These are phyloP conservation scores for Pseudopyrenochaeta lycopersici DNA, from an alignment of 2,329 filamentous ascomycete species.

Conservation along the genomic window DNA sequence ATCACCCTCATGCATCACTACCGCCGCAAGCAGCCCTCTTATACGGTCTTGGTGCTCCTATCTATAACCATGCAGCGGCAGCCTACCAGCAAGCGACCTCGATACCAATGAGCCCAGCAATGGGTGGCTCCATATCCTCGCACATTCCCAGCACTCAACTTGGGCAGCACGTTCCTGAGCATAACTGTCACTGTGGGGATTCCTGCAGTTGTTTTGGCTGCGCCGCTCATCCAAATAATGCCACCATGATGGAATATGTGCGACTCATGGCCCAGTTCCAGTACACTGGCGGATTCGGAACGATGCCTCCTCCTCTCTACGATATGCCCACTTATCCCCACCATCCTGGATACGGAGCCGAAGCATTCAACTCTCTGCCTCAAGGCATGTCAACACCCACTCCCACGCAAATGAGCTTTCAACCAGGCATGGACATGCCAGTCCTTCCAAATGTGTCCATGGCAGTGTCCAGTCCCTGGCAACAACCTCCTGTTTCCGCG, in stretches of 20 bases:
- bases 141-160: conserved; percentile 39
- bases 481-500: conserved; percentile 23
- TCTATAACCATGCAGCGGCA: conserved; percentile 45
- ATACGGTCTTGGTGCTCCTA: conserved; percentile 42
- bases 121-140: conserved; percentile 21
- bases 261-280: conserved; percentile 51
- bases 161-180: conserved; percentile 48
- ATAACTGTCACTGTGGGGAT: conserved; percentile 71
- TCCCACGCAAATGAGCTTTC: conserved; percentile 30
- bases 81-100: conserved; percentile 41
- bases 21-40: conserved; percentile 25
- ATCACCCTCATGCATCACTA: conserved; percentile 22
- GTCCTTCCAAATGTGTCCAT: conserved; percentile 25
- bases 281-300: conserved; percentile 44
- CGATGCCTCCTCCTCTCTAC: conserved; percentile 42
- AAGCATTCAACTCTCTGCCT: conserved; percentile 27
- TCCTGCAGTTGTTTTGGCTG: conserved; percentile 74
- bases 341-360: conserved; percentile 40
- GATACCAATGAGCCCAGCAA: conserved; percentile 40
- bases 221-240: conserved; percentile 72
- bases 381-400: conserved; percentile 28
- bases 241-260: conserved; percentile 66
- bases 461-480: conserved; percentile 31
- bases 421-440: conserved; percentile 27
- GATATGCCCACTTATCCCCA: conserved; percentile 47